phyloP scores from a whole-genome alignment of 495 filamentous ascomycete genomes.

The Pseudomonodictys pantanalensis region DNA sequence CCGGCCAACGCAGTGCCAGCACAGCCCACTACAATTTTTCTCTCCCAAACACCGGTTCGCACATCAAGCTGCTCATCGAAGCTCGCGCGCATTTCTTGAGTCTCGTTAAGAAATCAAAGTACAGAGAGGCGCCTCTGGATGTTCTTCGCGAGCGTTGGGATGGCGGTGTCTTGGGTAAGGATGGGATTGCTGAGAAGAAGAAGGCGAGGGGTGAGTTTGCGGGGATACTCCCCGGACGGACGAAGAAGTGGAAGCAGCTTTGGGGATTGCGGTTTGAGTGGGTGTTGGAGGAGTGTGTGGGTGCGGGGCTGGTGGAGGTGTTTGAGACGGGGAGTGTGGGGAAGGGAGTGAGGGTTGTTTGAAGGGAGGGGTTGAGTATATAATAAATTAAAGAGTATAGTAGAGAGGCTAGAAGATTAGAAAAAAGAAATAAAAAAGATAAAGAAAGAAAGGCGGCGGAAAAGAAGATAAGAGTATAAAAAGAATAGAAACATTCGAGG shows the following conservation, averaged over 20 bases:
- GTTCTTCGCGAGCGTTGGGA: conserved; percentile 78
- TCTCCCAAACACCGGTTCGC: conserved; percentile 69
- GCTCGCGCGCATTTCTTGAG: conserved; percentile 65
- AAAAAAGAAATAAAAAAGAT: too few relatives aligned
- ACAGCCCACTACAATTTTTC: conserved; percentile 56
- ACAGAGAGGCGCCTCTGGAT: conserved; percentile 62
- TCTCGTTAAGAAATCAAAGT: conserved; percentile 61
- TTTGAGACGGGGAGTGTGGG: conserved; percentile 86
- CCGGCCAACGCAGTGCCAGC: not conserved
- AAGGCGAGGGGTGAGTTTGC: conserved; percentile 64
- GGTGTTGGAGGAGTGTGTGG: conserved; percentile 74
- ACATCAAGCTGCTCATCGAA: conserved; percentile 64
- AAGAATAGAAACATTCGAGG: too few relatives aligned
- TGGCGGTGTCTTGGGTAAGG: conserved; percentile 62
- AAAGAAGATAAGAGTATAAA: too few relatives aligned
- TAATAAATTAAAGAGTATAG: too few relatives aligned
- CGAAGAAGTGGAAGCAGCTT: conserved; percentile 79
- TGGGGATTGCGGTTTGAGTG: conserved; percentile 75
- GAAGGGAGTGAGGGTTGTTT: conserved; percentile 56
- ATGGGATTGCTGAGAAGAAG: conserved; percentile 57
- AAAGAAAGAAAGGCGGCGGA: too few relatives aligned
- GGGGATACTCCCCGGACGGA: conserved; percentile 69
- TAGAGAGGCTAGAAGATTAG: too few relatives aligned
- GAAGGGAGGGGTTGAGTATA: too few relatives aligned
- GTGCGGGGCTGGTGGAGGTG: conserved; percentile 73